These are phyloP conservation scores for Tricholoma furcatifolium DNA, from an alignment of 768 basidiomycete species.

Conservation along the genomic window DNA sequence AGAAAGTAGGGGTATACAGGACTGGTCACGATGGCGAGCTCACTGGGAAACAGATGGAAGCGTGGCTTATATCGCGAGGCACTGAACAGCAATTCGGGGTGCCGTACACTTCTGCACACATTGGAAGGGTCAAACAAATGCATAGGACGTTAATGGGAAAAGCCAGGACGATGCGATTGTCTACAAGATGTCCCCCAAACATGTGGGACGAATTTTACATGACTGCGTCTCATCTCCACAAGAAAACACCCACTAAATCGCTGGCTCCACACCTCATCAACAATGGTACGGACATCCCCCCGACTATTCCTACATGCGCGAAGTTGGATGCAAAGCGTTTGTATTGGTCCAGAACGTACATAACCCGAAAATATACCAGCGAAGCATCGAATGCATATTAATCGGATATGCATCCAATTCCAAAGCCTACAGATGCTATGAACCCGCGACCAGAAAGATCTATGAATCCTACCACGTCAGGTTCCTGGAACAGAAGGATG, in stretches of 20 bases:
- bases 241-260: conserved; percentile 10
- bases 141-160: conserved; percentile 27
- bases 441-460: conserved; percentile 17
- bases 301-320: conserved; percentile 28
- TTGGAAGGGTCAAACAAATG: conserved; percentile 33
- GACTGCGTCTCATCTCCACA: too few relatives aligned
- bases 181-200: conserved; percentile 18
- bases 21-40: conserved; percentile 26
- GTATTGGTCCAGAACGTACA: too few relatives aligned
- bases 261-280: conserved; percentile 20
- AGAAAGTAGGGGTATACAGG: background rate
- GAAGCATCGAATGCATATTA: too few relatives aligned
- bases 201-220: too few relatives aligned
- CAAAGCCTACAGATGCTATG: too few relatives aligned
- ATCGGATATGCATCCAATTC: too few relatives aligned
- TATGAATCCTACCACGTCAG: conserved; percentile 22
- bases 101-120: conserved; percentile 31
- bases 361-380: too few relatives aligned
- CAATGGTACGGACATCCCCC: conserved; percentile 14
- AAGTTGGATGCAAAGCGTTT: conserved; percentile 31
- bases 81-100: conserved; percentile 19
- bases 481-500: conserved; percentile 25
- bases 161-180: conserved; percentile 23
- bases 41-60: too few relatives aligned
- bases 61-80: conserved; percentile 13